Base-by-base conservation (phyloP, 2,329 filamentous ascomycete species). In the Colletotrichum australisinense region DNA sequence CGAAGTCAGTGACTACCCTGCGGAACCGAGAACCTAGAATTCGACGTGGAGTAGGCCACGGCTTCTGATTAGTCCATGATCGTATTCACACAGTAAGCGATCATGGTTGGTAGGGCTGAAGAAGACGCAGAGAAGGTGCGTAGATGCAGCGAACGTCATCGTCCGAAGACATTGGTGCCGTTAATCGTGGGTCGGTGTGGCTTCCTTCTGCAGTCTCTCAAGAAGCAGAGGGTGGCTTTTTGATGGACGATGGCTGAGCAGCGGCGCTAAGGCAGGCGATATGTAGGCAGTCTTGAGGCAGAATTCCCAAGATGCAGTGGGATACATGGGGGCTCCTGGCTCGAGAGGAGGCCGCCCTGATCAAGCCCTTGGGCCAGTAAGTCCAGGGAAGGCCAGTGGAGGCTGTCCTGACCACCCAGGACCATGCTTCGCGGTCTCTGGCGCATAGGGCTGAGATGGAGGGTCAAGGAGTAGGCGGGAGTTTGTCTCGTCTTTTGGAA, bases 381-480 rank as follows among this genome's bases (percentile, higher is more conserved):
- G 30, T 4, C 30, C 30, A 12, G 30, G 32, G 19, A 65, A 32
- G 35, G 24, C 14, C 32, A 35, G 26, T 35, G 26, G 38, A 22
- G 53, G 28, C 14, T 38, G 63, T 14, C 46, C 56, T 55, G 22
- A 22, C 67, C 53, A 57, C 62, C 32, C 52, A 59, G 30, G 30
- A 26, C 49, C 14, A 24, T 59, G n/a, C 53, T 35, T 30, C 22
- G 24, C 28, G 56, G 42, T 59, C 19, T 59, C 62, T 57, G 46
- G 7, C 12, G 58, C 52, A 55, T 74, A 74, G 72, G 72, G 72
- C 72, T 74, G 72, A 72, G 63, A 67, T 74, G 72, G 63, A 55
- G 71, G 63, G 63, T 42, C 42, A 11, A 49, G 42, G 42, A 49
- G 16, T 19, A 58, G 12, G 42, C 42, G 19, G 24, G 22, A 62